Base-by-base conservation (phyloP, 306 rosid species). In the Alnus glutinosa region DNA sequence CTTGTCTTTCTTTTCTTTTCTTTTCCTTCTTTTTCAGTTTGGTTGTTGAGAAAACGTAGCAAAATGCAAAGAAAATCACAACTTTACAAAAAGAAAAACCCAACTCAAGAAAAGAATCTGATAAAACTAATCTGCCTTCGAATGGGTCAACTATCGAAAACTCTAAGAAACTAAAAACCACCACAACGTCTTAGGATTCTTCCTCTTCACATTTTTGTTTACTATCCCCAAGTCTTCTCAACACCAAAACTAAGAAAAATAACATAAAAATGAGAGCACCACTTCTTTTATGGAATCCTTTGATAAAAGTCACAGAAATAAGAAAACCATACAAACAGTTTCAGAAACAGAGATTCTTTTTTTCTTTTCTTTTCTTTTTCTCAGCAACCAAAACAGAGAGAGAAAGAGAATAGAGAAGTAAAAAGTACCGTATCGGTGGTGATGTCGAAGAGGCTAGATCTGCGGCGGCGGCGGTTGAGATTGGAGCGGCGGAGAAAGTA, bases 401-500 rank as follows among this genome's bases (percentile, higher is more conserved):
- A 18, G n/a, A 42, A 19, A 69, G 19, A 30, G 15, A 48, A 5
- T 42, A 58, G 34, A 47, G 1, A 28, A 51, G 1, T 19, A 66
- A 18, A 14, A 2, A 50, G 74, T 89, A 96, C 99, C 82, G 96
- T 78, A 75, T 96, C 99, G 1, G 99, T 90, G 77, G 99, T 96
- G 89, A 96, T 96, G 50, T 96, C 99, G 5, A 96, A 96, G 63
- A 96, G 98, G 82, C 99, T 96, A 74, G 99, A 93, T 89, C 99
- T 88, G 76, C 99, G 99, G 86, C 99, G 99, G 30, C 99, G 96
- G 92, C 99, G 98, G 72, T 93, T 96, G 78, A 88, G 90, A 51
- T 96, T 96, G 85, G 81, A 90, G 49, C 97, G 93, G 54, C 99
- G 94, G 78, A 96, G 98, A 82, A 88, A 96, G 89, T 96, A 96